Percentiles rank a stretch among this genome's conserved stretches.
Evolutionary conservation across 352 stramenopile genomes (phyloP).

Genomic region (Globisporangium barbulae): DNA sequence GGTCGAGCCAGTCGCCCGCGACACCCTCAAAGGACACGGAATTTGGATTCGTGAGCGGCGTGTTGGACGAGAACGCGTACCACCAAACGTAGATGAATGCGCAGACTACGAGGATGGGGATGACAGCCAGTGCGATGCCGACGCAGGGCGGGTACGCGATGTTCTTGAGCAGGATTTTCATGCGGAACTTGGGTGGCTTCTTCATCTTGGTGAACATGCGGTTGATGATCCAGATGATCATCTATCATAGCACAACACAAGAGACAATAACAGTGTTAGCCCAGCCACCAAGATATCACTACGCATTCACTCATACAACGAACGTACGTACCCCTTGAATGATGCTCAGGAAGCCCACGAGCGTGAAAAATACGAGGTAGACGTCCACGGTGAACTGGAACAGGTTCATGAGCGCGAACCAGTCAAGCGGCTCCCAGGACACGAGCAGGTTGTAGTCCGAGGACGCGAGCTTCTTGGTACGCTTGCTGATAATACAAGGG

Average conservation of each 20-base stretch:
- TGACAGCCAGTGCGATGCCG: conserved; percentile 64
- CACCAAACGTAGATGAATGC: conserved; percentile 75
- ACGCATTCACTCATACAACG: conserved; percentile 6
- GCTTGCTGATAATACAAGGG: conserved; percentile 59
- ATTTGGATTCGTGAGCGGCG: conserved; percentile 47
- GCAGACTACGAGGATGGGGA: conserved; percentile 55
- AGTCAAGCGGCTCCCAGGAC: conserved; percentile 85
- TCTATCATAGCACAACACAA: conserved; percentile 24
- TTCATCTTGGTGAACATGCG: conserved; percentile 95
- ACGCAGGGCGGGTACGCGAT: conserved; percentile 81
- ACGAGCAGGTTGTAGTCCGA: conserved; percentile 87
- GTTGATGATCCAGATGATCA: conserved; percentile 93
- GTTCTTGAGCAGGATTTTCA: conserved; percentile 88
- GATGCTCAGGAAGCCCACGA: conserved; percentile 88
- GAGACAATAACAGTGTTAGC: not conserved
- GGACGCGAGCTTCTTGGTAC: conserved; percentile 58
- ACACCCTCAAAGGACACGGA: conserved; percentile 81
- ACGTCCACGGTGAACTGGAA: conserved; percentile 95
- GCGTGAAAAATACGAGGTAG: conserved; percentile 93
- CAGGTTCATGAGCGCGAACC: conserved; percentile 94
- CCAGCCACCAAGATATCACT: not conserved
- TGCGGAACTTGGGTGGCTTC: conserved; percentile 92
- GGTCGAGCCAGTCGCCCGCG: conserved; percentile 86
- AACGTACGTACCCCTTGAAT: conserved; percentile 64
- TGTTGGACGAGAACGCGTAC: conserved; percentile 50